Conservation (phyloP, 2,329 filamentous ascomycete genomes). For the Apiospora hydei region DNA sequence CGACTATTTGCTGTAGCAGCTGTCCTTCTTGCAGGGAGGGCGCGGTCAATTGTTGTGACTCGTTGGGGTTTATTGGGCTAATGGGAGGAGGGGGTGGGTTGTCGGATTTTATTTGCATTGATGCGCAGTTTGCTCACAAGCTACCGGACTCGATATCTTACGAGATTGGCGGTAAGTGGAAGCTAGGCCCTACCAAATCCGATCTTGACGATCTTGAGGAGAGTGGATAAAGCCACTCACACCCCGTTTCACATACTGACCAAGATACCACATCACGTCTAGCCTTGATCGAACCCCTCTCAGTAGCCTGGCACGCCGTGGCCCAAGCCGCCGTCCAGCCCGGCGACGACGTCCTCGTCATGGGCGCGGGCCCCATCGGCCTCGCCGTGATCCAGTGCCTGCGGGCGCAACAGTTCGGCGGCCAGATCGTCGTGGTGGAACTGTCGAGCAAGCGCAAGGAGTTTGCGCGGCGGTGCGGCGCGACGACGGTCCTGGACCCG, state of each 20-base stretch:
- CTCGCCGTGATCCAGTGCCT: conserved; percentile 67
- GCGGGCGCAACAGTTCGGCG: conserved; percentile 54
- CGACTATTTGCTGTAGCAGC: conserved; percentile 63
- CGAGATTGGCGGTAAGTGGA: conserved; percentile 51
- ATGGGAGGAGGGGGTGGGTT: conserved; percentile 60
- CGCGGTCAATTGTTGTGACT: conserved; percentile 65
- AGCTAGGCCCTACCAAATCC: no score
- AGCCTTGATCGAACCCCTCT: conserved; percentile 68
- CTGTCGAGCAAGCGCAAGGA: conserved; percentile 56
- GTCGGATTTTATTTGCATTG: conserved; percentile 61
- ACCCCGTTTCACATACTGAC: conserved; percentile 26
- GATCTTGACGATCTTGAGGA: neutral
- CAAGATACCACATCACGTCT: conserved; percentile 23
- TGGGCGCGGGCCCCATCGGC: conserved; percentile 70
- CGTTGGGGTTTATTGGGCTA: conserved; percentile 47
- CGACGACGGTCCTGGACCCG: conserved; percentile 61
- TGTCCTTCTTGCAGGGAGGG: conserved; percentile 63
- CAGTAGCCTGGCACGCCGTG: conserved; percentile 71
- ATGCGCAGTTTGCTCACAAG: conserved; percentile 54
- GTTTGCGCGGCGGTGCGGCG: conserved; percentile 62
- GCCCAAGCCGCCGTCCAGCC: conserved; percentile 53
- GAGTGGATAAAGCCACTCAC: neutral
- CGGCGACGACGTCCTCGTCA: conserved; percentile 58
- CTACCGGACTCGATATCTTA: conserved; percentile 60
- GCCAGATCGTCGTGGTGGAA: conserved; percentile 65